Evolutionary conservation across 768 basidiomycete species (phyloP).

Genomic region (Hygrophorus russula): DNA sequence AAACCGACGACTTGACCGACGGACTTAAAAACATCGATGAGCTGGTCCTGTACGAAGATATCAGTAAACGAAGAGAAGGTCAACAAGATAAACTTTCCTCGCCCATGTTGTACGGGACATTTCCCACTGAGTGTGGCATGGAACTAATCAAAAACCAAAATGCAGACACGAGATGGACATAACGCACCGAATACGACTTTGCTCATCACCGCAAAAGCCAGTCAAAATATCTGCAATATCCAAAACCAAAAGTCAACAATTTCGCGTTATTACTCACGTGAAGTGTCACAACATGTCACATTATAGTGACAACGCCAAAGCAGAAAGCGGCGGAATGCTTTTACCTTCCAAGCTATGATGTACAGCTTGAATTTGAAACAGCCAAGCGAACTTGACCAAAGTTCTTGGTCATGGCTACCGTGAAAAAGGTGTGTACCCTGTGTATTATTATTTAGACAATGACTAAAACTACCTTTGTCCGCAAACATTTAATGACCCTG

Average conservation of each 20-base stretch:
- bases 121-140: constrained; percentile 47
- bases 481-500: no score
- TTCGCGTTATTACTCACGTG: neutral
- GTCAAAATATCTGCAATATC: neutral
- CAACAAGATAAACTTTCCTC: constrained; percentile 33
- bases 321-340: no score
- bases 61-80: neutral
- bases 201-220: constrained; percentile 31
- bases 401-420: no score
- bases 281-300: no score
- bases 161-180: neutral
- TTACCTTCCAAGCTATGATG: no score
- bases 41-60: constrained; percentile 45
- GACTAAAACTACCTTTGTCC: no score
- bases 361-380: no score
- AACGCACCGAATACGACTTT: constrained; percentile 64
- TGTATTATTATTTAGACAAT: no score
- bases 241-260: neutral
- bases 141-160: neutral
- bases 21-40: constrained; percentile 81
- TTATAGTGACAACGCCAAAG: no score
- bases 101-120: constrained; percentile 85
- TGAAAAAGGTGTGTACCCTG: no score
- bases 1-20: constrained; percentile 87
- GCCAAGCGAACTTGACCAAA: no score